Base-by-base conservation (phyloP, 2,329 filamentous ascomycete genomes). In the Penicillium sp. region DNA sequence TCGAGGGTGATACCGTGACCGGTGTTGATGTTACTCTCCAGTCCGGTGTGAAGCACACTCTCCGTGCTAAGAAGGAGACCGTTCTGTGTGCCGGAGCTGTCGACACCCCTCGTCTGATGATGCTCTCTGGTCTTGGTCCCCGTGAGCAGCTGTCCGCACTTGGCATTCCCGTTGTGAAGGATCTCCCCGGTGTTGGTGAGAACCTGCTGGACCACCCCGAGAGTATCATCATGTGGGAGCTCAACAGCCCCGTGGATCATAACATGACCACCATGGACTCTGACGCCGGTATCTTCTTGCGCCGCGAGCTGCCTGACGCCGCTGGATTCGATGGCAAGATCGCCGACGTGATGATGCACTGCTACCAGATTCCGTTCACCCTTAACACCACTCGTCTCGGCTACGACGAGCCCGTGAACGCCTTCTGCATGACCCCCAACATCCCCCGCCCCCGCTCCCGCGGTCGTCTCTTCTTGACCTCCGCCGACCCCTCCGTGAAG, bases 271-370 rank as follows among this genome's bases (percentile, higher is more conserved):
- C 90, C 70, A 93, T 93, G 89, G 90, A 94, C 78, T 95, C 89
- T 25, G 92, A 96, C 71, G 90, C 90, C 3, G 90, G 90, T 62
- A 89, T 94, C 71, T 96, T 96, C 83, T 81, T 96, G 57, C 90
- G 91, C 61, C 89, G 91, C 59, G 87, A 95, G 75, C 73, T 81
- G 15, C 80, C 85, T 67, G 86, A 93, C 70, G 89, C 90, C 2
- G 84, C 82, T 4, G 84, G 84, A 56, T 78, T 79, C 62, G 91
- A 95, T 67, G 89, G 89, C 52, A 84, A 89, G 61, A 87, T 90
- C 55, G 89, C 89, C 62, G 92, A 96, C 71, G 79, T 95, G 69
- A 96, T 96, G 92, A 94, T 94, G 89, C 91, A 96, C 80, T 96
- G 91, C 84, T 96, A 96, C 81, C 92, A 96, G 78, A 95, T 96